Evolutionary conservation across 2,329 filamentous ascomycete species (phyloP).

Genomic region (Sodiomyces alkalinus): DNA sequence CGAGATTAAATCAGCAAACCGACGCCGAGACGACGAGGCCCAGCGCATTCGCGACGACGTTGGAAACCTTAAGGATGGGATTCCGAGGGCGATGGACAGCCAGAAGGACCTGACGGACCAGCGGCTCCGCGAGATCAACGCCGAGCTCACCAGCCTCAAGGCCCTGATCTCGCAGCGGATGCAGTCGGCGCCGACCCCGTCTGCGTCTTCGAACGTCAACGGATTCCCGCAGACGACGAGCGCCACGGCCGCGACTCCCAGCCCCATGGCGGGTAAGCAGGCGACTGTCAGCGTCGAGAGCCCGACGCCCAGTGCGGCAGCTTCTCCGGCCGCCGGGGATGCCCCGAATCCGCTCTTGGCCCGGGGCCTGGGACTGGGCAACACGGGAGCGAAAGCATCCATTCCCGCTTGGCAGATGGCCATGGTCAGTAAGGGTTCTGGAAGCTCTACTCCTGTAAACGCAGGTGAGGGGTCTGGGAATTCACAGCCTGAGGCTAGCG

Average conservation of each 20-base stretch:
- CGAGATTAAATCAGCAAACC: slow-evolving; percentile 68
- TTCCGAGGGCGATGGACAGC: slow-evolving; percentile 77
- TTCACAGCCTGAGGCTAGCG: slow-evolving; percentile 4
- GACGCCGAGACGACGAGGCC: slow-evolving; percentile 74
- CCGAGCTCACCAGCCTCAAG: slow-evolving; percentile 85
- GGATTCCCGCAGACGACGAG: not conserved
- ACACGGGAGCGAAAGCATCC: slow-evolving; percentile 42
- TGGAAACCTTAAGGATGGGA: slow-evolving; percentile 62
- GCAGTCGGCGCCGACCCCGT: slow-evolving; percentile 22
- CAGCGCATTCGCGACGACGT: slow-evolving; percentile 79
- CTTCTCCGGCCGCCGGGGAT: slow-evolving; percentile 11
- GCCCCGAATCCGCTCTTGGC: slow-evolving; percentile 7
- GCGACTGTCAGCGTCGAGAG: slow-evolving; percentile 1
- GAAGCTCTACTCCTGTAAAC: slow-evolving; percentile 13
- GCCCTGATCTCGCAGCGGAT: slow-evolving; percentile 58
- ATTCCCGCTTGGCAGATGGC: slow-evolving; percentile 74
- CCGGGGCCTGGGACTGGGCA: slow-evolving; percentile 13
- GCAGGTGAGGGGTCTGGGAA: slow-evolving; percentile 8
- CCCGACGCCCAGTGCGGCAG: slow-evolving; percentile 1
- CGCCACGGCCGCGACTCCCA: not conserved
- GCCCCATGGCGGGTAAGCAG: not conserved
- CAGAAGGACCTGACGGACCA: slow-evolving; percentile 75
- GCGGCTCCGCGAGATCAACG: slow-evolving; percentile 69
- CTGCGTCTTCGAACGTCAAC: slow-evolving; percentile 11
- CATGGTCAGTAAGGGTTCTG: slow-evolving; percentile 37